Base-by-base conservation (phyloP, 192 early-diverging fungal species). In the Phlyctochytrium arcticum region DNA sequence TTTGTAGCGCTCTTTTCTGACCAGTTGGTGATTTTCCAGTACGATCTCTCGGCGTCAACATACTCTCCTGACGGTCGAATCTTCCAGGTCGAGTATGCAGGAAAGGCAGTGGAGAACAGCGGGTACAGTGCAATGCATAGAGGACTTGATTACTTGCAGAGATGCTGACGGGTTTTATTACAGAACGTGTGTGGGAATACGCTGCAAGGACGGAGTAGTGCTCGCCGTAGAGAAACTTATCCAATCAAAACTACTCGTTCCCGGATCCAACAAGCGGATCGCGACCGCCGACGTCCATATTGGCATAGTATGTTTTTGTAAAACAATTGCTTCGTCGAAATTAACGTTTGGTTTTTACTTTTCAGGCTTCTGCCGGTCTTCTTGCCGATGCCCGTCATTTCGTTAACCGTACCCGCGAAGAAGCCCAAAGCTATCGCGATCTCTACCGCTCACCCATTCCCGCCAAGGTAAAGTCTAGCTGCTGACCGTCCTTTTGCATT, bases 11-110 rank as follows among this genome's bases (percentile, higher is more conserved):
- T 24, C 29, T 36, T 34, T 17, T 47, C 3, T 32, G 27, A n/a
- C 37, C 12, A 6, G 37, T 5, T 35, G n/a, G n/a, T n/a, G n/a
- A n/a, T n/a, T 37, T 10, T 3, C 33, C 54, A 67, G 67, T 99
- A 99, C 71, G 97, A 99, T 78, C 82, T 98, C 50, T 95, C 93
- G 30, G 89, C 94, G 35, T 94, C 94, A 69, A 99, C 97, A 31
- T 99, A 99, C 74, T 97, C 97, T 33, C 95, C 96, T 32, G 97
- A 99, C 77, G 97, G 97, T 56, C 88, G 96, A 55, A 89, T 99
- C 62, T 99, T 97, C 80, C 97, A 99, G 79, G 91, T 98, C 36
- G 97, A 99, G 80, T 99, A 99, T 71, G 97, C 97, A 33, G 74
- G 83, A 61, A 98, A 98, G 75, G 95, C 97, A 36, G 95, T 98